Evolutionary conservation across 192 early-diverging fungal genomes (phyloP).

Genomic region (Backusella circina): DNA sequence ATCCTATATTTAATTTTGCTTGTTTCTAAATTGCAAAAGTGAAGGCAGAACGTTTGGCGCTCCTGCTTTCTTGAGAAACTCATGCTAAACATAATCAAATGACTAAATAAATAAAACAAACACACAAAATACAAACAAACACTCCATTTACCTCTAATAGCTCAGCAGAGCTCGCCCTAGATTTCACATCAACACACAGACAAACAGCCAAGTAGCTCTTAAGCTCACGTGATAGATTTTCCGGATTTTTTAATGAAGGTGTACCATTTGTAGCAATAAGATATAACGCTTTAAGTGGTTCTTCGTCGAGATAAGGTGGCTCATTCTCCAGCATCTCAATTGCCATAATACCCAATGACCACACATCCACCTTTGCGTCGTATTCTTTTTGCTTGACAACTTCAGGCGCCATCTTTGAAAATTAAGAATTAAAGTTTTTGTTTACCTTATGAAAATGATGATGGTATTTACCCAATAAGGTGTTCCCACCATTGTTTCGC

Average conservation of each 20-base stretch:
- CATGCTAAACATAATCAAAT: constrained; percentile 52
- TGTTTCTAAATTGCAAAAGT: constrained; percentile 19
- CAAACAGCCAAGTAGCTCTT: constrained; percentile 55
- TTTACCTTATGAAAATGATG: background rate
- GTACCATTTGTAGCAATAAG: constrained; percentile 95
- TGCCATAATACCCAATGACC: constrained; percentile 96
- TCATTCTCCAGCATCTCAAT: constrained; percentile 98
- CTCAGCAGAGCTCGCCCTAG: constrained; percentile 74
- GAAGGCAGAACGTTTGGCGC: constrained; percentile 26
- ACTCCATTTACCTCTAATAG: constrained; percentile 56
- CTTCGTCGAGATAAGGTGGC: constrained; percentile 94
- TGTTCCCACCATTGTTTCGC: constrained; percentile 84
- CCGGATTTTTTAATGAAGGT: constrained; percentile 80
- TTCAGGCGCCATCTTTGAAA: constrained; percentile 85
- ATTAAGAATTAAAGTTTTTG: background rate
- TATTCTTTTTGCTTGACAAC: constrained; percentile 93
- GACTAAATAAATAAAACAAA: background rate
- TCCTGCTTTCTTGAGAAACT: constrained; percentile 62
- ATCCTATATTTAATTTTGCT: background rate
- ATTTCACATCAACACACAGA: constrained; percentile 68
- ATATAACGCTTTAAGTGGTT: constrained; percentile 87
- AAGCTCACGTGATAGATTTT: constrained; percentile 42
- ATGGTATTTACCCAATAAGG: constrained; percentile 71
- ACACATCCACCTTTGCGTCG: constrained; percentile 91
- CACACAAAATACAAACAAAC: background rate